phyloP scores from a whole-genome alignment of 768 basidiomycete genomes.

The Gloeopeniophorella convolvens region DNA sequence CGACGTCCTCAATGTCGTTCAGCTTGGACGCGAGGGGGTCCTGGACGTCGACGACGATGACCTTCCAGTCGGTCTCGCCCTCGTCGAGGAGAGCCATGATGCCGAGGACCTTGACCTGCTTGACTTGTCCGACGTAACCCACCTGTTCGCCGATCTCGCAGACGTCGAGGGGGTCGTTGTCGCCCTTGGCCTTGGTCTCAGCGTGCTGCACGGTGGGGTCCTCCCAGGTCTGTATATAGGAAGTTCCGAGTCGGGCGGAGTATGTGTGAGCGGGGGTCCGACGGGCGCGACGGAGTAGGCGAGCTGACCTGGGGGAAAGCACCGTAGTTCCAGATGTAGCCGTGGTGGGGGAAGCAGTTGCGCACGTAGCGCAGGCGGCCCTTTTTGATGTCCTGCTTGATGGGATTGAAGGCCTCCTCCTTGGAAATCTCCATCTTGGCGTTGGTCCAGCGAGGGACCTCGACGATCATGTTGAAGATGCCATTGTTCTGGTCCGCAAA shows the following conservation, averaged over 20 bases:
- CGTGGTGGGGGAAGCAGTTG: conserved; percentile 99
- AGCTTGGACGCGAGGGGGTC: conserved; percentile 95
- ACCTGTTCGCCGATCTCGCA: conserved; percentile 99
- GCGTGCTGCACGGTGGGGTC: conserved; percentile 81
- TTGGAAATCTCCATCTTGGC: conserved; percentile 99
- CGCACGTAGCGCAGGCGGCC: conserved; percentile 94
- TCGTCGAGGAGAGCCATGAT: conserved; percentile 99
- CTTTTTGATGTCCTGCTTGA: conserved; percentile 99
- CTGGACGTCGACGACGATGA: conserved; percentile 93
- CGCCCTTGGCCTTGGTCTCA: conserved; percentile 98
- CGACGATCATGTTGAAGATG: conserved; percentile 98
- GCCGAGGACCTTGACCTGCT: conserved; percentile 99
- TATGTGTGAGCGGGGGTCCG: background rate
- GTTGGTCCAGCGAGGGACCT: conserved; percentile 99
- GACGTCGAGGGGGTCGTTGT: conserved; percentile 99
- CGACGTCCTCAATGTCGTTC: conserved; percentile 99
- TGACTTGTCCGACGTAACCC: conserved; percentile 94
- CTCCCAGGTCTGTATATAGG: conserved; percentile 81
- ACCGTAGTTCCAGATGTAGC: conserved; percentile 99
- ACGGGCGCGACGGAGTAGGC: background rate
- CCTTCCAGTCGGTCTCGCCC: conserved; percentile 99
- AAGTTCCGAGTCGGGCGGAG: background rate
- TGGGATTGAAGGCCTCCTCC: conserved; percentile 98
- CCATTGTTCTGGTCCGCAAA: conserved; percentile 94
- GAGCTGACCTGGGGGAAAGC: conserved; percentile 88